Evolutionary conservation across 495 filamentous ascomycete species (phyloP).

Genomic region (Penicillium antarcticum): DNA sequence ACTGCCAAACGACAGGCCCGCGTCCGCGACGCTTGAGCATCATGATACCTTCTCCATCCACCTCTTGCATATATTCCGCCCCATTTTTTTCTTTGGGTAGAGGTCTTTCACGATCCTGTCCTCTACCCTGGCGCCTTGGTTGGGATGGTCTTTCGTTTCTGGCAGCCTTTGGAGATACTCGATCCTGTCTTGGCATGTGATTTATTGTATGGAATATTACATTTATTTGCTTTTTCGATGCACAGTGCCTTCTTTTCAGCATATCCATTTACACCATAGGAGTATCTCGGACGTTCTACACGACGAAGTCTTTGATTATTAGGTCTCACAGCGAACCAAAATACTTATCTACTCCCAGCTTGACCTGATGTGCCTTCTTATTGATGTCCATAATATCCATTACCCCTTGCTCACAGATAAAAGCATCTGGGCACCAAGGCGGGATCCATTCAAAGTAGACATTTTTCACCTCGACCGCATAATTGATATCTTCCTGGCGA

Average conservation of each 20-base stretch:
- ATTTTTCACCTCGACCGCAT: conserved; percentile 47
- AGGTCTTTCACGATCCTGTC: conserved; percentile 33
- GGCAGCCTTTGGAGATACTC: conserved; percentile 10
- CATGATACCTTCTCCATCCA: conserved; percentile 21
- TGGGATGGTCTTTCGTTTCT: conserved; percentile 9
- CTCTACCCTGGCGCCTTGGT: conserved; percentile 28
- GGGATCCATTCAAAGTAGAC: conserved; percentile 67
- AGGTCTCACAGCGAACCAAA: conserved; percentile 30
- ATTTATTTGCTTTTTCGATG: conserved; percentile 18
- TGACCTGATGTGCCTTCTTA: conserved; percentile 25
- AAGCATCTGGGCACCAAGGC: conserved; percentile 47
- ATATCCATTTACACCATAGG: not conserved
- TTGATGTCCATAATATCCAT: conserved; percentile 27
- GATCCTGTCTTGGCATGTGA: conserved; percentile 16
- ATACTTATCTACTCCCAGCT: conserved; percentile 23
- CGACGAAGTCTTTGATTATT: not conserved
- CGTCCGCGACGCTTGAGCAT: conserved; percentile 44
- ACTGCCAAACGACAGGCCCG: conserved; percentile 76
- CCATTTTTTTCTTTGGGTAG: conserved; percentile 12
- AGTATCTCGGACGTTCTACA: too few species aligned
- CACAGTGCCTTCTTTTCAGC: conserved; percentile 9
- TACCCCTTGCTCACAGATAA: conserved; percentile 52
- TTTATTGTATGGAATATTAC: conserved; percentile 18
- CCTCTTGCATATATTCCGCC: conserved; percentile 23
- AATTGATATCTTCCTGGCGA: not conserved